Conservation (phyloP, 1,284 basidiomycete species). For the Trametes polyzona region DNA sequence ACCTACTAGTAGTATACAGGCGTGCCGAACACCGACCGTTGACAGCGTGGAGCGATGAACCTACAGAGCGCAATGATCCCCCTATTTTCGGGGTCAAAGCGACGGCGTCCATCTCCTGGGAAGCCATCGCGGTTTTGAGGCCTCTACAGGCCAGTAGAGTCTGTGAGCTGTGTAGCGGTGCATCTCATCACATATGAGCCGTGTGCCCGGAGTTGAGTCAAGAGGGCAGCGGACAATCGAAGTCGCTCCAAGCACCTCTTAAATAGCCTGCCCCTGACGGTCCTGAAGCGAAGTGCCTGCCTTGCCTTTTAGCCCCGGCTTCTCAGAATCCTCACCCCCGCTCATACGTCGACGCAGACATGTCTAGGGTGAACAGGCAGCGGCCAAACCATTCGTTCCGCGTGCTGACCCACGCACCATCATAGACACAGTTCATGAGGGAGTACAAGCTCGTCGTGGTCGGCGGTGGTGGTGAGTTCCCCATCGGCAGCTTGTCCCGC, state of each 20-base stretch:
- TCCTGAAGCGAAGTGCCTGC: conserved; percentile 27
- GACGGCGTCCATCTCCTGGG: too few species aligned
- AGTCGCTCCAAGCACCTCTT: conserved; percentile 24
- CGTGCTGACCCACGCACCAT: conserved; percentile 4
- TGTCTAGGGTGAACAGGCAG: conserved; percentile 43
- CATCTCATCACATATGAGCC: too few species aligned
- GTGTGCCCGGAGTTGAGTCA: too few species aligned
- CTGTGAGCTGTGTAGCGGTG: too few species aligned
- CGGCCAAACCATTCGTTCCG: conserved; percentile 1
- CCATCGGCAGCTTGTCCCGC: not conserved
- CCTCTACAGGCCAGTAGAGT: too few species aligned
- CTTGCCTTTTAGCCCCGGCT: conserved; percentile 20
- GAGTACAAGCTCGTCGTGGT: conserved; percentile 98
- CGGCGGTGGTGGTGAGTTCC: conserved; percentile 87
- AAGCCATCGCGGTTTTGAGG: too few species aligned
- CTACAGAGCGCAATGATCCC: too few species aligned
- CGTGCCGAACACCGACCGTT: too few species aligned
- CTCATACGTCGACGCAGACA: conserved; percentile 22
- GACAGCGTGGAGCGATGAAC: too few species aligned
- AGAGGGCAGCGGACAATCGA: too few species aligned
- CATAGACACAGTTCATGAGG: conserved; percentile 89
- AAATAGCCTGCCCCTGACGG: conserved; percentile 20
- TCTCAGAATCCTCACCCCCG: conserved; percentile 15
- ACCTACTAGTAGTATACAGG: too few species aligned
- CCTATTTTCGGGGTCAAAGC: too few species aligned